Evolutionary conservation across 257 asterid genomes (phyloP).

Genomic region (Knoxia roxburghii): DNA sequence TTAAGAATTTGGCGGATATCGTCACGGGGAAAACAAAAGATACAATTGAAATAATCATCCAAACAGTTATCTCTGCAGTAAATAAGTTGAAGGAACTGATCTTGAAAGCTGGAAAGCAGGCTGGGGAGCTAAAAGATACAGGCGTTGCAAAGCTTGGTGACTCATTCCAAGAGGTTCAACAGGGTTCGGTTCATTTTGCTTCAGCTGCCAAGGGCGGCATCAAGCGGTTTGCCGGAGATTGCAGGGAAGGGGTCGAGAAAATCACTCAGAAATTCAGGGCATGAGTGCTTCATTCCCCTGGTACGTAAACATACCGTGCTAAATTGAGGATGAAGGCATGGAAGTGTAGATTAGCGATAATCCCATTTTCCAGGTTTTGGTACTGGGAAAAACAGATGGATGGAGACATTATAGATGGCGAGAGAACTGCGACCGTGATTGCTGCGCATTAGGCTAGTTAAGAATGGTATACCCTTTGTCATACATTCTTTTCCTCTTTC

Average conservation of each 20-base stretch:
- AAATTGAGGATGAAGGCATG: not conserved
- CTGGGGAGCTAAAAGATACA: constrained; percentile 48
- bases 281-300: constrained; percentile 25
- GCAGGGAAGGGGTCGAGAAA: constrained; percentile 84
- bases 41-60: constrained; percentile 51
- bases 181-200: constrained; percentile 35
- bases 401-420: too few species aligned
- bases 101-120: constrained; percentile 22
- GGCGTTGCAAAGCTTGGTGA: constrained; percentile 33
- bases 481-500: too few species aligned
- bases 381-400: not conserved
- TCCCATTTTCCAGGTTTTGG: not conserved
- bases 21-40: constrained; percentile 63
- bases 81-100: constrained; percentile 42
- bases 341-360: not conserved
- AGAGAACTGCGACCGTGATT: not conserved
- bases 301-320: not conserved
- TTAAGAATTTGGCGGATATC: constrained; percentile 57
- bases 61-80: constrained; percentile 42
- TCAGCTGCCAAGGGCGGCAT: constrained; percentile 52
- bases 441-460: not conserved
- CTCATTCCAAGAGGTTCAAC: constrained; percentile 46
- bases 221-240: constrained; percentile 74
- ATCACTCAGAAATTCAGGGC: constrained; percentile 84
- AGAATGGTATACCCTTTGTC: not conserved